phyloP scores from a whole-genome alignment of 2,329 filamentous ascomycete species.

The Colletotrichum lupini region DNA sequence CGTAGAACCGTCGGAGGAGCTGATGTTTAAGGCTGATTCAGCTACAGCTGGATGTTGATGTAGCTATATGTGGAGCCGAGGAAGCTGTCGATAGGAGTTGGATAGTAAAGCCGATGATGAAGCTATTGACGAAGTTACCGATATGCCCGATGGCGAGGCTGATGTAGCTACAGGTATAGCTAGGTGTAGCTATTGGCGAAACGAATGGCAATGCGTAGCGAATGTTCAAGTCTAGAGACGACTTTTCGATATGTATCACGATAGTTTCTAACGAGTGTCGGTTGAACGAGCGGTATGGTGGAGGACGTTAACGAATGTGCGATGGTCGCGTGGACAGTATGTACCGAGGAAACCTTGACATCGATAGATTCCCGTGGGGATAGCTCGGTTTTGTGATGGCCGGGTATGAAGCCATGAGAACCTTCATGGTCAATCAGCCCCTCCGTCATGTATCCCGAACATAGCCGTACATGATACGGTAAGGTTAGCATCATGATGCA shows the following conservation, averaged over 20 bases:
- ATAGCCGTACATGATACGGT: background rate
- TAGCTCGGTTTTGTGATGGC: background rate
- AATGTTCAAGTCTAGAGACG: background rate
- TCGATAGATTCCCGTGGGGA: background rate
- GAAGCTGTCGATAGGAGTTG: too few species aligned
- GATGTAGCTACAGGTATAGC: background rate
- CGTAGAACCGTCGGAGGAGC: too few species aligned
- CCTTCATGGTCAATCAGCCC: constrained; percentile 10
- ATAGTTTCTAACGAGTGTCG: background rate
- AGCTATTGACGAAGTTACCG: background rate
- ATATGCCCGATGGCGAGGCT: too few species aligned
- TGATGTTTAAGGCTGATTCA: too few species aligned
- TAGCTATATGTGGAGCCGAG: too few species aligned
- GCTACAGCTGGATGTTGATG: too few species aligned
- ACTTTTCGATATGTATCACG: background rate
- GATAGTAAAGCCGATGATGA: background rate
- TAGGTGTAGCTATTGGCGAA: background rate
- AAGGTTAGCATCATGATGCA: background rate
- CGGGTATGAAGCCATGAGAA: background rate
- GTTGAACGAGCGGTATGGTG: constrained; percentile 5
- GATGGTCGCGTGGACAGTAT: background rate
- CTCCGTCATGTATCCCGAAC: constrained; percentile 1
- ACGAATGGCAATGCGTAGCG: background rate
- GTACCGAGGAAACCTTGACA: background rate
- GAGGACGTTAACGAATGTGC: background rate